Percentiles rank a stretch among this genome's conserved stretches.
Evolutionary conservation across 495 filamentous ascomycete genomes (phyloP).

Genomic region (Aspergillus affinis): DNA sequence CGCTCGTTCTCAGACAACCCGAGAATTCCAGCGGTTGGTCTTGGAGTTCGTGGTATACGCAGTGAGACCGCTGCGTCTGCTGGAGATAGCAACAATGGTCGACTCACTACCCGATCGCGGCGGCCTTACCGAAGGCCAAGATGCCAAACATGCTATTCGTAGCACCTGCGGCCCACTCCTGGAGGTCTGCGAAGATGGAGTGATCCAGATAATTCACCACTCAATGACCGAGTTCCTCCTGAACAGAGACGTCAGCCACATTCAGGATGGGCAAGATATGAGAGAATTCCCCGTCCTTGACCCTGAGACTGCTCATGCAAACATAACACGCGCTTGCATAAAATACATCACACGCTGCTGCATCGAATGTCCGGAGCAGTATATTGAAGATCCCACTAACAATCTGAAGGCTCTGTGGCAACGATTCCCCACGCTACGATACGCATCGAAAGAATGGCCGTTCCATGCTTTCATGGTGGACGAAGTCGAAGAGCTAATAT

Average conservation of each 20-base stretch:
- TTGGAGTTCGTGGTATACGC: constrained; percentile 49
- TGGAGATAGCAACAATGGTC: constrained; percentile 47
- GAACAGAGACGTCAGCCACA: not conserved
- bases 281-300: not conserved
- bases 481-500: too few species aligned
- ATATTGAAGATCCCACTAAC: too few species aligned
- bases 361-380: too few species aligned
- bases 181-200: constrained; percentile 49
- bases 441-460: constrained; percentile 27
- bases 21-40: constrained; percentile 40
- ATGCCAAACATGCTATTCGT: constrained; percentile 28
- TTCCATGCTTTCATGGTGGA: constrained; percentile 24
- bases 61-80: constrained; percentile 46
- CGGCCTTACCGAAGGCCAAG: constrained; percentile 10
- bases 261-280: not conserved
- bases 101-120: constrained; percentile 12
- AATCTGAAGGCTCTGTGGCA: not conserved
- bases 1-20: constrained; percentile 28
- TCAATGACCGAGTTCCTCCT: constrained; percentile 54
- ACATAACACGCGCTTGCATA: not conserved
- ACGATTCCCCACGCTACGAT: constrained; percentile 26
- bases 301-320: not conserved
- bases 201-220: constrained; percentile 53
- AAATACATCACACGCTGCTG: constrained; percentile 1
- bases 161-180: constrained; percentile 48